phyloP scores from a whole-genome alignment of 768 basidiomycete genomes.

The Amanita exitialis region DNA sequence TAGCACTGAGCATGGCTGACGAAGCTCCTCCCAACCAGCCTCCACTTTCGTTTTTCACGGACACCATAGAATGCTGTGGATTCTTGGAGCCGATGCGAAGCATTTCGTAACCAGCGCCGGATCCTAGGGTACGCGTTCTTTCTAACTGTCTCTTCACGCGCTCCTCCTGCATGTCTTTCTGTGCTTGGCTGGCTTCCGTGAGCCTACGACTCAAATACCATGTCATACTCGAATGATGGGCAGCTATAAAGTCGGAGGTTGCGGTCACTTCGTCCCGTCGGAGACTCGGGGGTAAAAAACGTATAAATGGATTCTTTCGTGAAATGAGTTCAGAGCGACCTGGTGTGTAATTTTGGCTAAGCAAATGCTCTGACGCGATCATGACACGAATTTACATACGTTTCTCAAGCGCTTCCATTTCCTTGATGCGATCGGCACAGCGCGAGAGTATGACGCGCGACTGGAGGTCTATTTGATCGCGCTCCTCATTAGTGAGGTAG shows the following conservation, averaged over 20 bases:
- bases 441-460: constrained; percentile 76
- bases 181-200: constrained; percentile 64
- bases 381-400: constrained; percentile 39
- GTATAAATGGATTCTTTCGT: constrained; percentile 54
- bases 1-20: constrained; percentile 48
- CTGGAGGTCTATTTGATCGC: constrained; percentile 93
- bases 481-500: constrained; percentile 78
- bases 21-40: constrained; percentile 55
- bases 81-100: constrained; percentile 30
- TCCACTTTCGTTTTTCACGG: constrained; percentile 13
- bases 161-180: constrained; percentile 91
- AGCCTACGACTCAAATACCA: constrained; percentile 84
- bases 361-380: background rate
- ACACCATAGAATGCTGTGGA: constrained; percentile 12
- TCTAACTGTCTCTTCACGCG: constrained; percentile 84
- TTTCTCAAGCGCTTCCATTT: constrained; percentile 84
- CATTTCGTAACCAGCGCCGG: constrained; percentile 60
- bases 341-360: constrained; percentile 17
- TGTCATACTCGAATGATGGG: constrained; percentile 86
- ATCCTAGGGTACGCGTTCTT: constrained; percentile 73
- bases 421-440: constrained; percentile 79
- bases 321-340: constrained; percentile 61
- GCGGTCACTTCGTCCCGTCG: constrained; percentile 42
- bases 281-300: constrained; percentile 65
- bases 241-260: constrained; percentile 68